These are phyloP conservation scores for Gelatoporia subvermispora DNA, from an alignment of 768 basidiomycete genomes.

Conservation along the genomic window DNA sequence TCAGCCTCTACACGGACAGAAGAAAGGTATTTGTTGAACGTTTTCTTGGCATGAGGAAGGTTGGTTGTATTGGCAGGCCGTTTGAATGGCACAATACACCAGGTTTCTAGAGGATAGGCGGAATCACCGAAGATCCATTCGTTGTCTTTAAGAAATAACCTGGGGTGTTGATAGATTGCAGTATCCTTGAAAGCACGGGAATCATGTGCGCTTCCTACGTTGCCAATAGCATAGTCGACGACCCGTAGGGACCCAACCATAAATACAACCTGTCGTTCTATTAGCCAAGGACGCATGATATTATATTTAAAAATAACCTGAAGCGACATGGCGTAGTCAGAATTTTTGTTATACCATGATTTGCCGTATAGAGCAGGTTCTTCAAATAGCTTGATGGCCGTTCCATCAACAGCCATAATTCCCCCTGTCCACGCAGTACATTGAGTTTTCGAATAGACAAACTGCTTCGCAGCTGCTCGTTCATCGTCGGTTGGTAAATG, in stretches of 20 bases:
- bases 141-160: constrained; percentile 7
- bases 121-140: constrained; percentile 29
- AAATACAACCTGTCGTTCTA: neutral
- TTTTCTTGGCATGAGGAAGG: neutral
- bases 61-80: neutral
- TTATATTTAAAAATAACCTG: neutral
- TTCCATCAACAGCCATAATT: constrained; percentile 28
- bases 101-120: constrained; percentile 23
- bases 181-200: constrained; percentile 28
- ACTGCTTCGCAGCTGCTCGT: neutral
- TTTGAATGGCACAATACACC: constrained; percentile 18
- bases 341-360: constrained; percentile 5
- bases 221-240: constrained; percentile 26
- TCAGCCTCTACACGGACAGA: neutral
- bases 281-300: constrained; percentile 11
- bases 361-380: constrained; percentile 5
- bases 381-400: constrained; percentile 21
- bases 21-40: constrained; percentile 4
- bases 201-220: constrained; percentile 31
- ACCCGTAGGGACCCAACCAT: constrained; percentile 12
- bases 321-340: constrained; percentile 5
- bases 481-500: neutral
- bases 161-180: constrained; percentile 17
- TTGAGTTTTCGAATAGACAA: neutral
- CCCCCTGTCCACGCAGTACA: constrained; percentile 26